Percentiles rank a stretch among this genome's conserved stretches.
Evolutionary conservation across 805 yeast genomes (phyloP).

Genomic region (Barnettozyma salicaria): DNA sequence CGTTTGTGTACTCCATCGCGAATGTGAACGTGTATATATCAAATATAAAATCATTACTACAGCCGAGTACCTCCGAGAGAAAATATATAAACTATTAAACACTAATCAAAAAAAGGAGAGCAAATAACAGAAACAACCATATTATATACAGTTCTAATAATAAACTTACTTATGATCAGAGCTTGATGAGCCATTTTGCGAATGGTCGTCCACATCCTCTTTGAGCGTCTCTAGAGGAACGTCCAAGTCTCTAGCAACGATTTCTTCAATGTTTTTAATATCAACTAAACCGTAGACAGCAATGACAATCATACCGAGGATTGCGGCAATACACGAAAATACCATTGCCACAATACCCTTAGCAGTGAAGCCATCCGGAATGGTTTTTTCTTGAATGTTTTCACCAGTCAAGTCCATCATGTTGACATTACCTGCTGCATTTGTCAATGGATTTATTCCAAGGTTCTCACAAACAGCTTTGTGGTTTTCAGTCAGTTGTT

Average conservation of each 20-base stretch:
- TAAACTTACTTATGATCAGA: conserved; percentile 4
- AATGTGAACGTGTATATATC: not conserved
- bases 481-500: conserved; percentile 58
- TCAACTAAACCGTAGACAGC: conserved; percentile 84
- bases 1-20: too few species aligned
- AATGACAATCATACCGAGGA: conserved; percentile 73
- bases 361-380: conserved; percentile 91
- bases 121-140: not conserved
- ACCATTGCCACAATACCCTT: conserved; percentile 92
- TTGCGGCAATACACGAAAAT: conserved; percentile 82
- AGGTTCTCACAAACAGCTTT: conserved; percentile 51
- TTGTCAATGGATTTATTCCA: conserved; percentile 56
- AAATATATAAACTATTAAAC: too few species aligned
- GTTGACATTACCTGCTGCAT: conserved; percentile 83
- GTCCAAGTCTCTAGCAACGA: conserved; percentile 35
- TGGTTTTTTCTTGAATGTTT: conserved; percentile 54
- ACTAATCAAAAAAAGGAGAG: not conserved
- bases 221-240: conserved; percentile 14
- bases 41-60: too few species aligned
- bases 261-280: conserved; percentile 58
- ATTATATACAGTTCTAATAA: not conserved
- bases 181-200: conserved; percentile 3
- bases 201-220: not conserved
- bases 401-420: conserved; percentile 68
- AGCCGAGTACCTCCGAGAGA: too few species aligned